These are phyloP conservation scores for Trametes cubensis DNA, from an alignment of 768 basidiomycete species.

Conservation along the genomic window DNA sequence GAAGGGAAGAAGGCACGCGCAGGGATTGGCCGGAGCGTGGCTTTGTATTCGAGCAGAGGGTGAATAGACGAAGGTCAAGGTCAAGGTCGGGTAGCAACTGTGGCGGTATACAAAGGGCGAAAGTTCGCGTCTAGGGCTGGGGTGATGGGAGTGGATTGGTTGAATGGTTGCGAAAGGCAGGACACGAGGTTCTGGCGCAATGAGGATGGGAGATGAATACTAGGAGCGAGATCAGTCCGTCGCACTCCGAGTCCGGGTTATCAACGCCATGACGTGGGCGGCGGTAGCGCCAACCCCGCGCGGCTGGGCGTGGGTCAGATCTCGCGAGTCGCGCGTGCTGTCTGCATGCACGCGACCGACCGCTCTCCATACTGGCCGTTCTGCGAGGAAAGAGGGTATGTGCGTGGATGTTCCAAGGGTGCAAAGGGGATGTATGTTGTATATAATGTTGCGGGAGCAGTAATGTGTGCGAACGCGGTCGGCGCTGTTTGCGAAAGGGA, in stretches of 20 bases:
- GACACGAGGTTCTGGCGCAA: constrained; percentile 2
- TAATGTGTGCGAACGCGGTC: no score
- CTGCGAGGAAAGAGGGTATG: constrained; percentile 6
- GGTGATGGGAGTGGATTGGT: neutral
- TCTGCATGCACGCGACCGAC: neutral
- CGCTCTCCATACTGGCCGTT: neutral
- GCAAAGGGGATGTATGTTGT: neutral
- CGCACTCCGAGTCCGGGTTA: constrained; percentile 14
- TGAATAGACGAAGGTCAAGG: neutral
- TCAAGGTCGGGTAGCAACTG: constrained; percentile 17
- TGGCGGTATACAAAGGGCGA: neutral
- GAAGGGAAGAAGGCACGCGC: constrained; percentile 7
- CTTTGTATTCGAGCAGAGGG: constrained; percentile 3
- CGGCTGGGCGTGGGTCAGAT: neutral
- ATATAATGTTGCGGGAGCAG: no score
- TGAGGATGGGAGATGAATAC: neutral
- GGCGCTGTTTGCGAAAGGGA: no score
- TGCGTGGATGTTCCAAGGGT: neutral
- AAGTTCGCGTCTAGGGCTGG: neutral
- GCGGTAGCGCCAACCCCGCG: neutral
- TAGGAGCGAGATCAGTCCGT: constrained; percentile 11
- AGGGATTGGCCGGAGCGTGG: neutral
- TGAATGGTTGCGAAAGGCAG: neutral
- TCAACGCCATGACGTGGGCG: constrained; percentile 24
- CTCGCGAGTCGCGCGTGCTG: neutral